Evolutionary conservation across 2,329 filamentous ascomycete species (phyloP).

Genomic region (Claviceps pazoutovae): DNA sequence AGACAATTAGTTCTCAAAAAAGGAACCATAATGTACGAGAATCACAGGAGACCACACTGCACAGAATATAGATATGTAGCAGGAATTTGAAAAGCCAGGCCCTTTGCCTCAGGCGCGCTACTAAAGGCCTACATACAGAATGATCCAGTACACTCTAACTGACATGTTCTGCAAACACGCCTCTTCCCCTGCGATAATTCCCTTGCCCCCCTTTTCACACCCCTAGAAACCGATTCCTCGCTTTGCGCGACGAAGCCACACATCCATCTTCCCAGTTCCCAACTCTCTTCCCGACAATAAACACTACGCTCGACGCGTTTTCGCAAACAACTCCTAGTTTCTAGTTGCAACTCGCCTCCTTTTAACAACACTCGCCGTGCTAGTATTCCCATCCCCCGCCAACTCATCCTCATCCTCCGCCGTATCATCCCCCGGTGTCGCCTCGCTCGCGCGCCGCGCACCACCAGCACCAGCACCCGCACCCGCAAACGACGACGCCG

Average conservation of each 20-base stretch:
- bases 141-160: background rate
- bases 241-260: background rate
- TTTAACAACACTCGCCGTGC: conserved; percentile 18
- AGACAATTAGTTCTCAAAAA: too few species aligned
- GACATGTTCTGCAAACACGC: background rate
- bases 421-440: conserved; percentile 30
- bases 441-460: conserved; percentile 21
- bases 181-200: too few species aligned
- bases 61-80: too few species aligned
- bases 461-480: background rate
- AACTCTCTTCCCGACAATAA: background rate
- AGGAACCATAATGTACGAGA: too few species aligned
- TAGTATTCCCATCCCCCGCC: conserved; percentile 25
- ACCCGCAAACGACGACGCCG: background rate
- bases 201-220: background rate
- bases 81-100: too few species aligned
- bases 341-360: conserved; percentile 22
- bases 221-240: background rate
- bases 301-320: background rate
- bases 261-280: background rate
- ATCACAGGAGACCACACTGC: too few species aligned
- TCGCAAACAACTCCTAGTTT: conserved; percentile 13
- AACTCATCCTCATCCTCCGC: conserved; percentile 37
- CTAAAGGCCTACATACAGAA: background rate
- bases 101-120: too few species aligned